Base-by-base conservation (phyloP, 345 rosid genomes). In the Bruguiera sexangula region DNA sequence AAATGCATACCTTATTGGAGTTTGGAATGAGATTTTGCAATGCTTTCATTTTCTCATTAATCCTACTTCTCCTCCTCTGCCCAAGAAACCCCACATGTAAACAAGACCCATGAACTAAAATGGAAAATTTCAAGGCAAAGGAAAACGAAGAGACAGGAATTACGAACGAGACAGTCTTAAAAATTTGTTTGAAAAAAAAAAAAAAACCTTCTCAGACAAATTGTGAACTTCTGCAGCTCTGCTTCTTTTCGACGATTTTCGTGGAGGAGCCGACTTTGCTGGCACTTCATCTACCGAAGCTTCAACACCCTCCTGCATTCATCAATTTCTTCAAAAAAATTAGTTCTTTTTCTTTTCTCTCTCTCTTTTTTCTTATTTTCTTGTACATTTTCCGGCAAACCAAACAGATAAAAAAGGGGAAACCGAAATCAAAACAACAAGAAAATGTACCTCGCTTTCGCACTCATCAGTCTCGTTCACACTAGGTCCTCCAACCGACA, bases 21-120 rank as follows among this genome's bases (percentile, higher is more conserved):
- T 91, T 91, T 13, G 98, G 98, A 69, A 91, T 91, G 24, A 94
- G 84, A 76, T 86, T 89, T 22, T 94, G 98, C 70, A 94, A 82
- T 20, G 98, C 97, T 78, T 94, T 94, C 97, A 94, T 91, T 80
- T 94, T 94, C 85, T 94, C 98, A 74, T 94, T 94, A 61, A 94
- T 94, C 84, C 92, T 88, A 66, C 97, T 94, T 74, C 97, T 85
- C 81, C 98, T 89, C 74, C 96, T 87, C 98, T 94, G 89, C 72
- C 20, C 71, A 48, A 76, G 46, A 64, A 48, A 46, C 29, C 56
- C 11, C 55, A 56, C 16, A 30, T 48, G 46, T 22, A 24, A 30
- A 16, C 56, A 6, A 20, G 29, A 63, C 27, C 54, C 64, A 21
- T 21, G 48, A 30, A 31, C 52, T 11, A 8, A 20, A 51, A 22